phyloP scores from a whole-genome alignment of 257 asterid genomes.

The Nicotiana knightiana region DNA sequence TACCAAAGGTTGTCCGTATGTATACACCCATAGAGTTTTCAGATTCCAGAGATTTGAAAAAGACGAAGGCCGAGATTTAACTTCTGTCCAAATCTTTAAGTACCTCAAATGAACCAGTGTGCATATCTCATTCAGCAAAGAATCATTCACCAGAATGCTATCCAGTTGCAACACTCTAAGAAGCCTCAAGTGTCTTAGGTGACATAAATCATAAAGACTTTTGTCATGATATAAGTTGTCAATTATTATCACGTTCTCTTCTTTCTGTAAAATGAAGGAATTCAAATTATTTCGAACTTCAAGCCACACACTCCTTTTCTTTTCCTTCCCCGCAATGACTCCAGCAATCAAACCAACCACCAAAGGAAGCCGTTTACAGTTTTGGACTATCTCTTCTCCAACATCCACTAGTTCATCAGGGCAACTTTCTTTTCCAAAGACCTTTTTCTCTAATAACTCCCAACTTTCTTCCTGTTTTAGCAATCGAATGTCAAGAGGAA shows the following conservation, averaged over 20 bases:
- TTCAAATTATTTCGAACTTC: background rate
- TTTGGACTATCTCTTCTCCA: slow-evolving; percentile 12
- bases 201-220: background rate
- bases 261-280: background rate
- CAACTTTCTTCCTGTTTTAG: slow-evolving; percentile 6
- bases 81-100: too few species aligned
- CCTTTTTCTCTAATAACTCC: slow-evolving; percentile 12
- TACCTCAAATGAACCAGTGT: too few species aligned
- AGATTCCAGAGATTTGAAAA: background rate
- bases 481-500: background rate
- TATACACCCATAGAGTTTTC: background rate
- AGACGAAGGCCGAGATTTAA: too few species aligned
- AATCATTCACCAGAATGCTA: too few species aligned
- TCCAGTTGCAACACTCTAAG: too few species aligned
- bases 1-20: too few species aligned
- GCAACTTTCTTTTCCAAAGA: slow-evolving; percentile 3
- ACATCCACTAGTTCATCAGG: slow-evolving; percentile 14
- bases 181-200: too few species aligned
- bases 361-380: slow-evolving; percentile 23
- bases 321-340: slow-evolving; percentile 11
- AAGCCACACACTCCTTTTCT: slow-evolving; percentile 6
- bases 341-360: slow-evolving; percentile 16
- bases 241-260: too few species aligned
- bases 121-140: too few species aligned
- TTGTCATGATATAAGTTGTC: too few species aligned